Evolutionary conservation across 805 yeast species (phyloP).

Genomic region (Yamadazyma sp.): DNA sequence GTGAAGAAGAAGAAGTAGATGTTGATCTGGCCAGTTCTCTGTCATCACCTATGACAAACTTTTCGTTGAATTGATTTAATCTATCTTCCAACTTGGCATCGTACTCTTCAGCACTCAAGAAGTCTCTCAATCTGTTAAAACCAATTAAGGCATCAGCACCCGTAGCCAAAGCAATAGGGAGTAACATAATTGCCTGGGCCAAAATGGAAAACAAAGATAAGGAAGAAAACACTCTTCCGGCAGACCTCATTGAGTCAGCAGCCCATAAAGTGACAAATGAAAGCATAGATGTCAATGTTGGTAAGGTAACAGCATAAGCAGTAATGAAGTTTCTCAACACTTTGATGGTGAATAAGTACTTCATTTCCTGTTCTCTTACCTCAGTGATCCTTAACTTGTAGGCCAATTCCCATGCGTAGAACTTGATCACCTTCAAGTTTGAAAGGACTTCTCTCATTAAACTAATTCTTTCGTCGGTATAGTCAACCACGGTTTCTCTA

Average conservation of each 20-base stretch:
- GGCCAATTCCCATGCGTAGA: constrained; percentile 48
- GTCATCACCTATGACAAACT: constrained; percentile 14
- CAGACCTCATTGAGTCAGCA: constrained; percentile 37
- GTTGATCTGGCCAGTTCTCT: too few relatives aligned
- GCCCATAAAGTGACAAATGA: constrained; percentile 48
- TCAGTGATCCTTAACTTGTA: constrained; percentile 35
- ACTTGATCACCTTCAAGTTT: constrained; percentile 44
- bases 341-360: constrained; percentile 39
- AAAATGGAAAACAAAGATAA: constrained; percentile 42
- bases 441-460: constrained; percentile 43
- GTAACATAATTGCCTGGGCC: constrained; percentile 44
- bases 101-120: constrained; percentile 26
- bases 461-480: constrained; percentile 43
- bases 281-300: constrained; percentile 44
- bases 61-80: constrained; percentile 10
- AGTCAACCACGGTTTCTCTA: constrained; percentile 36
- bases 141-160: constrained; percentile 48
- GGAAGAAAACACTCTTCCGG: constrained; percentile 44
- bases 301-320: constrained; percentile 45
- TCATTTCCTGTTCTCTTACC: constrained; percentile 43
- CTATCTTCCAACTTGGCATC: constrained; percentile 16
- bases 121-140: constrained; percentile 29
- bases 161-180: constrained; percentile 45
- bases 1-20: not conserved
- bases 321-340: constrained; percentile 42